Evolutionary conservation across 345 rosid genomes (phyloP).

Genomic region (Citrus inodora): DNA sequence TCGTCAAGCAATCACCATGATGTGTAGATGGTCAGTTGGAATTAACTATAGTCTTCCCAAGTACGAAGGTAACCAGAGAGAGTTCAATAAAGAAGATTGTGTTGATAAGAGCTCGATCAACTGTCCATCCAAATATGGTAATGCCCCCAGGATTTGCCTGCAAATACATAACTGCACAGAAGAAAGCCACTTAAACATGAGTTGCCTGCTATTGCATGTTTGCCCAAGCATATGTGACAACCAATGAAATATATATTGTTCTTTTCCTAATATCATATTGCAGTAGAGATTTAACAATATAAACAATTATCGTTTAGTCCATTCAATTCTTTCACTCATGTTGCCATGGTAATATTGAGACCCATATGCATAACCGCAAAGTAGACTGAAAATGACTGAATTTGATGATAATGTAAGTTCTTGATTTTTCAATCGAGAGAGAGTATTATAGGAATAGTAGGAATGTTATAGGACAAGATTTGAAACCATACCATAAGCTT

Average conservation of each 20-base stretch:
- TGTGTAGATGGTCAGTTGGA: conserved; percentile 7
- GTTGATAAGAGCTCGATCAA: conserved; percentile 70
- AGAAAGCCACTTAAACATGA: not conserved
- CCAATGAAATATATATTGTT: not conserved
- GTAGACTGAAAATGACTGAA: not conserved
- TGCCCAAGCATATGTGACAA: not conserved
- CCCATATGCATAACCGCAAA: not conserved
- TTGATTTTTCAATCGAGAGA: not conserved
- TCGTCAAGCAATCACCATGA: not conserved
- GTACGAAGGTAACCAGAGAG: conserved; percentile 68
- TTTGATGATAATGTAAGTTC: not conserved
- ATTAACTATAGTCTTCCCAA: conserved; percentile 65
- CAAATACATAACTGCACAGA: conserved; percentile 66
- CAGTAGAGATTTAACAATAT: not conserved
- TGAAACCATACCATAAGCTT: conserved; percentile 71
- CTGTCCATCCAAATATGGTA: conserved; percentile 86
- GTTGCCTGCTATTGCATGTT: not conserved
- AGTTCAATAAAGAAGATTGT: conserved; percentile 89
- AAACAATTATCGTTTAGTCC: not conserved
- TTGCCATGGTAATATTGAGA: not conserved
- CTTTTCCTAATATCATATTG: not conserved
- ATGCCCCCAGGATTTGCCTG: conserved; percentile 92
- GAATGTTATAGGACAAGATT: not conserved
- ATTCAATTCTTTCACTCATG: not conserved
- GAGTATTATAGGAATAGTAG: not conserved